Percentiles rank a stretch among this genome's conserved stretches.
phyloP scores from a whole-genome alignment of 257 asterid genomes.

The Solanum rostratum region DNA sequence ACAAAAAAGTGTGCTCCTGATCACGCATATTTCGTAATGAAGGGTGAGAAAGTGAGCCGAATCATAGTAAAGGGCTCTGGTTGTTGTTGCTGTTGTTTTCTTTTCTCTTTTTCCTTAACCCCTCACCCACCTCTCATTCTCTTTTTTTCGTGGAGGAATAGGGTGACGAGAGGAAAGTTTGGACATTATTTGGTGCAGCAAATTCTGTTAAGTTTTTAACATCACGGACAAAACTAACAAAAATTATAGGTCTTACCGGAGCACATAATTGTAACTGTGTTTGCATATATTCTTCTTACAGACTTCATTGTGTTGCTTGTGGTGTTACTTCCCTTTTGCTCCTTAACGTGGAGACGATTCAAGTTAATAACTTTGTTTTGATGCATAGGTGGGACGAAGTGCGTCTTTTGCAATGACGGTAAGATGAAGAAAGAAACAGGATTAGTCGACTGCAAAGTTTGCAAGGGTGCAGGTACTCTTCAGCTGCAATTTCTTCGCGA shows the following conservation, averaged over 20 bases:
- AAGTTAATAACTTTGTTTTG: not conserved
- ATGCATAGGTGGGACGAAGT: conserved; percentile 81
- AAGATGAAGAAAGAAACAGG: conserved; percentile 81
- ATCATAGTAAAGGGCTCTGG: not conserved
- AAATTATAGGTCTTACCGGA: not conserved
- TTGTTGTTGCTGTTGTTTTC: not conserved
- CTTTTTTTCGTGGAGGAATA: not conserved
- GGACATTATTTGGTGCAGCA: not conserved
- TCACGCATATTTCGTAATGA: not conserved
- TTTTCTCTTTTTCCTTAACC: not conserved
- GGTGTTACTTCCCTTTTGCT: not conserved
- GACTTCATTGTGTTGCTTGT: not conserved
- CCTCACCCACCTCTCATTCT: not conserved
- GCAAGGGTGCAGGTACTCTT: conserved; percentile 85
- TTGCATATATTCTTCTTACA: not conserved
- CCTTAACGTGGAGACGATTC: not conserved
- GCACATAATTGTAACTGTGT: not conserved
- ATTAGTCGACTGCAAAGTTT: conserved; percentile 74
- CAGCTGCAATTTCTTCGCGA: not conserved
- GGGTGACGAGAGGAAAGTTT: not conserved
- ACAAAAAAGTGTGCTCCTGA: not conserved
- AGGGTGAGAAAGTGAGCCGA: not conserved
- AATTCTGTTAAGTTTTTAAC: not conserved
- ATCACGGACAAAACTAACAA: not conserved
- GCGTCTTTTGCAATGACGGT: conserved; percentile 82